Base-by-base conservation (phyloP, 2,329 filamentous ascomycete species). In the Neurospora sp. region DNA sequence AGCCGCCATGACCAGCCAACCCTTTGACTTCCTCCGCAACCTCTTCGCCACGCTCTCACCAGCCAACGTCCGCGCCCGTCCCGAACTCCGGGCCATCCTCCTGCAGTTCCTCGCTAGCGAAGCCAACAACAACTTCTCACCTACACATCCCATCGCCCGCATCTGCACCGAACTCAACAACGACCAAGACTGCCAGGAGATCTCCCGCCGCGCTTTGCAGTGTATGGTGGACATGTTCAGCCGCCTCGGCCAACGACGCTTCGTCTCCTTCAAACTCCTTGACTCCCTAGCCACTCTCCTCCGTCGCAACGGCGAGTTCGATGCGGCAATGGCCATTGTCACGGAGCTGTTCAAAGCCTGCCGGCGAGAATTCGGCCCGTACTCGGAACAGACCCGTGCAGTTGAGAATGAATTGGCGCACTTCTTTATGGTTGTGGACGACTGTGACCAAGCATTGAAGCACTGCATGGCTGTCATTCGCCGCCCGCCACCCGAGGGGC, bases 201-300 rank as follows among this genome's bases (percentile, higher is more conserved):
- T 76, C 9, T 76, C 75, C 33, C 73, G 72, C 39, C 73, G 73
- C 33, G 72, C 72, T 38, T 70, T 76, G 42, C 75, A 76, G 40
- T 75, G 74, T 67, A 76, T 76, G 75, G 73, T 75, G 17, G 74
- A 76, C 69, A 71, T 75, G 66, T 75, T 76, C 71, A 72, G 52
- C 39, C 72, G 73, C 3, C 71, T 75, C 33, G 71, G 72, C 15
- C 72, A 71, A 38, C 75, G 73, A 7, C 71, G 72, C 5, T 73
- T 73, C 11, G 73, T 74, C 66, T 75, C 75, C 13, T 74, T 74
- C 71, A 76, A 75, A 58, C 72, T 76, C 8, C 73, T 75, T n/a
- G 73, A 76, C 71, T 75, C 75, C 13, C 72, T 76, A 3, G 73
- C 75, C 66, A 76, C 75, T 8, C 70, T 76, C 17, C 69, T 75